Conservation (phyloP, 106 monocot genomes). For the Acorus gramineus region DNA sequence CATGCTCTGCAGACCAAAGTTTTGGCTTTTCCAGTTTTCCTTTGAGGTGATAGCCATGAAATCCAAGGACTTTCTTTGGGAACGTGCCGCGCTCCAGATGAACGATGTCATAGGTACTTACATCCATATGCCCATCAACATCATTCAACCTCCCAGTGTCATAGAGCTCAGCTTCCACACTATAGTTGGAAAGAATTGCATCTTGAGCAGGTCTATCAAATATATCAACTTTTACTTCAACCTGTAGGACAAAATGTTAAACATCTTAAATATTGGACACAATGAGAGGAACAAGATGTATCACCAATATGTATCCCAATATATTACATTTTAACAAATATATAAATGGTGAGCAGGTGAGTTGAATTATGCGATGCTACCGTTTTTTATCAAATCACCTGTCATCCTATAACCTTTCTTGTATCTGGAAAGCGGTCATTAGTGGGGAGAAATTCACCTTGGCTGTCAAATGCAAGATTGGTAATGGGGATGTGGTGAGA, state of each 20-base stretch:
- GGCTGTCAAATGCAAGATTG: no score
- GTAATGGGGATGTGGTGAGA: no score
- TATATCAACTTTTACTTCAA: constrained; percentile 80
- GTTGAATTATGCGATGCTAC: no score
- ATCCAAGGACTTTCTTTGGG: constrained; percentile 36
- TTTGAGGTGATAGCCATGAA: constrained; percentile 47
- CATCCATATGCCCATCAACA: constrained; percentile 10
- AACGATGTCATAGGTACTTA: constrained; percentile 19
- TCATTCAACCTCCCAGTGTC: constrained; percentile 39
- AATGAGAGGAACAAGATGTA: not conserved
- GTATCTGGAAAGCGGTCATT: no score
- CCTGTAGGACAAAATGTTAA: constrained; percentile 23
- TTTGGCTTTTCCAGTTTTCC: constrained; percentile 77
- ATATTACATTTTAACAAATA: no score
- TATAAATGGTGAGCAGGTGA: no score
- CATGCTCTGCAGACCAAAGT: constrained; percentile 95
- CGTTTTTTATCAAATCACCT: no score
- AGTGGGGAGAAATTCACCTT: no score
- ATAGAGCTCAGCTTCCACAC: constrained; percentile 65
- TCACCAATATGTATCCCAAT: no score
- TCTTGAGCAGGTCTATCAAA: constrained; percentile 20
- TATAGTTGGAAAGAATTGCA: constrained; percentile 29
- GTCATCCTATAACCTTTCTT: no score
- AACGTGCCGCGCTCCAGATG: constrained; percentile 37
- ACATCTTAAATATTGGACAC: not conserved